Conservation (phyloP, 768 basidiomycete genomes). For the Macrocybe gigantea region DNA sequence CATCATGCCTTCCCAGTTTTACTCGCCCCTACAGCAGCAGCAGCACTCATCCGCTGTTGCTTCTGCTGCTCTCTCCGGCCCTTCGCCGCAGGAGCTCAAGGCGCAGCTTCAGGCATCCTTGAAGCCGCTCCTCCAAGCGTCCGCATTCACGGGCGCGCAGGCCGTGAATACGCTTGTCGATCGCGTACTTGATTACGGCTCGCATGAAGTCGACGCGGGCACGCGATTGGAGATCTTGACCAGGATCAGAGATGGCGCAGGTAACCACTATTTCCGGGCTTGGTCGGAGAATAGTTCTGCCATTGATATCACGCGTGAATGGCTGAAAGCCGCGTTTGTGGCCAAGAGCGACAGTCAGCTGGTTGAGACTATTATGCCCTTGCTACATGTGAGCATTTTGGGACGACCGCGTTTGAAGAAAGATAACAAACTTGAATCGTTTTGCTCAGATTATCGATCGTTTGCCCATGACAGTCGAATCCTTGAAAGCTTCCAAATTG, state of each 20-base stretch:
- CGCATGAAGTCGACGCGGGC: slow-evolving; percentile 56
- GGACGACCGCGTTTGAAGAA: background rate
- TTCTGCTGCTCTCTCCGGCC: slow-evolving; percentile 22
- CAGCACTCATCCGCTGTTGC: slow-evolving; percentile 13
- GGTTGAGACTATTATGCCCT: slow-evolving; percentile 78
- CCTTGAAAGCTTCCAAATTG: slow-evolving; percentile 65
- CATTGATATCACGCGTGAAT: slow-evolving; percentile 75
- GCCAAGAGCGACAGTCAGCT: slow-evolving; percentile 48
- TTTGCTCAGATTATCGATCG: slow-evolving; percentile 73
- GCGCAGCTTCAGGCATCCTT: slow-evolving; percentile 47
- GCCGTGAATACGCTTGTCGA: slow-evolving; percentile 60
- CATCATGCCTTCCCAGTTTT: slow-evolving; percentile 26
- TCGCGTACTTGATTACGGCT: slow-evolving; percentile 53
- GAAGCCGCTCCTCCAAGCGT: slow-evolving; percentile 50
- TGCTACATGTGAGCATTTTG: slow-evolving; percentile 67
- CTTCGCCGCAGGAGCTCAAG: slow-evolving; percentile 47
- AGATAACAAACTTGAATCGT: background rate
- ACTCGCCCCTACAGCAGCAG: slow-evolving; percentile 17
- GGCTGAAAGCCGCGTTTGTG: slow-evolving; percentile 68
- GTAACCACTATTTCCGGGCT: slow-evolving; percentile 81
- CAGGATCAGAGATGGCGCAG: slow-evolving; percentile 77
- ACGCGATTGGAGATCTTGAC: slow-evolving; percentile 72
- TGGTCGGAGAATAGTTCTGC: slow-evolving; percentile 76
- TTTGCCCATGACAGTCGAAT: slow-evolving; percentile 66
- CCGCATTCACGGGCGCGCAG: slow-evolving; percentile 61